Conservation (phyloP, 768 basidiomycete genomes). For the Russula dissimulans region DNA sequence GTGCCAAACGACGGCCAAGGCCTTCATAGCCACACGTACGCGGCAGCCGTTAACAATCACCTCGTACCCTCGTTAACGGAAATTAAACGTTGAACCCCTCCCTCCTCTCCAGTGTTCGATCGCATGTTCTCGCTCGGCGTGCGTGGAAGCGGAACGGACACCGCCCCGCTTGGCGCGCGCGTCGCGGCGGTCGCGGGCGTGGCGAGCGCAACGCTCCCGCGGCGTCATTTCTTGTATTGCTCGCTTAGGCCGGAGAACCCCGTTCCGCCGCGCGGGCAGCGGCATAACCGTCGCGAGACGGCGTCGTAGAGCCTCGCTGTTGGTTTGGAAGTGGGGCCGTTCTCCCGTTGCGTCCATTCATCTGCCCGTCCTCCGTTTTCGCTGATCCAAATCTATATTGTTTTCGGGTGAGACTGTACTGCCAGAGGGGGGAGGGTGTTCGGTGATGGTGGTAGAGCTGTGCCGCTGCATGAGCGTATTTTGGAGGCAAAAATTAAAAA, state of each 20-base stretch:
- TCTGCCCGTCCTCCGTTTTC: too few species aligned
- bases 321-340: neutral
- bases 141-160: slow-evolving; percentile 64
- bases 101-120: slow-evolving; percentile 56
- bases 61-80: too few species aligned
- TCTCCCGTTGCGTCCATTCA: neutral
- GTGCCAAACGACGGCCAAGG: slow-evolving; percentile 84
- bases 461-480: too few species aligned
- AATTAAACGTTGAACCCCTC: too few species aligned
- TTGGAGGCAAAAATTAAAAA: too few species aligned
- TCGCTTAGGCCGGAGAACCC: slow-evolving; percentile 54
- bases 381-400: too few species aligned
- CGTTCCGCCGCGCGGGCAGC: slow-evolving; percentile 23
- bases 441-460: too few species aligned
- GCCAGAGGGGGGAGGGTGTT: too few species aligned
- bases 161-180: slow-evolving; percentile 50
- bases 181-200: slow-evolving; percentile 58
- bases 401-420: too few species aligned
- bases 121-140: slow-evolving; percentile 83
- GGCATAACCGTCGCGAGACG: slow-evolving; percentile 7
- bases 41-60: slow-evolving; percentile 1
- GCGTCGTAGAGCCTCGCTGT: neutral
- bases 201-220: slow-evolving; percentile 46
- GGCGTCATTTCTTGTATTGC: slow-evolving; percentile 81
- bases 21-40: slow-evolving; percentile 78